Evolutionary conservation across 2,329 filamentous ascomycete species (phyloP).

Genomic region (Trichoderma lentiforme): DNA sequence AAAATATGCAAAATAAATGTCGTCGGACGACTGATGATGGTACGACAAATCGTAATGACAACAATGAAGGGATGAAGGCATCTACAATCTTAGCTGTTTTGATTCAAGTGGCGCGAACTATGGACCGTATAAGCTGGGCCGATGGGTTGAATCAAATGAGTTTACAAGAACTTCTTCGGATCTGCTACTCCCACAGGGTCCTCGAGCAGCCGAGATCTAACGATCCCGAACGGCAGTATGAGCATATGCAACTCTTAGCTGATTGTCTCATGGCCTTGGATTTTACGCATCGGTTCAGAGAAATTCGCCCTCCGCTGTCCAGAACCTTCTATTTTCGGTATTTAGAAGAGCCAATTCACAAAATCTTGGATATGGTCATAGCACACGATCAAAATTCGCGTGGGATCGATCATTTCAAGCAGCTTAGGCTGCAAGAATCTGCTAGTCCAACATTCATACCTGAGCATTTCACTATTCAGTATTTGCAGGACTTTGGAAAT

Average conservation of each 20-base stretch:
- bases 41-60: not conserved
- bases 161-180: not conserved
- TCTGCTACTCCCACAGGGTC: not conserved
- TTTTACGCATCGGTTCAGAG: not conserved
- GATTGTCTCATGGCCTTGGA: not conserved
- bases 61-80: not conserved
- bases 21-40: not conserved
- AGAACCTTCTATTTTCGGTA: not conserved
- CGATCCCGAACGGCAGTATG: not conserved
- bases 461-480: not conserved
- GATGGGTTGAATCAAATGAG: not conserved
- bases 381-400: not conserved
- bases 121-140: not conserved
- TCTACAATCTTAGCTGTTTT: not conserved
- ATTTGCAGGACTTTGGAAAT: not conserved
- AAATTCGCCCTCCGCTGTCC: not conserved
- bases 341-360: not conserved
- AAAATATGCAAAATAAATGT: not conserved
- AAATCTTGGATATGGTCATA: not conserved
- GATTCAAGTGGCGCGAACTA: not conserved
- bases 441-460: not conserved
- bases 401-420: not conserved
- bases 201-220: not conserved
- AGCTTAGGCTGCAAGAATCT: not conserved
- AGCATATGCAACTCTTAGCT: not conserved